Base-by-base conservation (phyloP, 768 basidiomycete species). In the Hypholoma sublateritium region DNA sequence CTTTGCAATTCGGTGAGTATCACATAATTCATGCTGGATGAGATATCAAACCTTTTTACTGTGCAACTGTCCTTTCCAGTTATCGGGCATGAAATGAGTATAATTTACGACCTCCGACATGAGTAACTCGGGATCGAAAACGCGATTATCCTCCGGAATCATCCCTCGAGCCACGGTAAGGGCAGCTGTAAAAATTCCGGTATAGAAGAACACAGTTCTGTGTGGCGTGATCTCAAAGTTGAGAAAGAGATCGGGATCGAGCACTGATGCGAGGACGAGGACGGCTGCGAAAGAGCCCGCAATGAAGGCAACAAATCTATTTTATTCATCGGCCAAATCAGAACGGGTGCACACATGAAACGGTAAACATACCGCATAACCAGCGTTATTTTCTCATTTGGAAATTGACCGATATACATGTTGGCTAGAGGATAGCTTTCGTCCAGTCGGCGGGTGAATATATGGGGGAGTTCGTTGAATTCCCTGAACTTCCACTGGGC, bases 401-500 rank as follows among this genome's bases (percentile, higher is more conserved):
- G 97, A 68, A 97, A 99, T 67, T 98, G 97, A 21, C 93, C 93
- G 59, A 98, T 94, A 69, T 98, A 99, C 80, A 94, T 89, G 69
- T 88, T 94, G 11, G 97, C 91, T 9, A 87, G 75, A 0, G 93
- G 93, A 63, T 95, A 93, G 55, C 92, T 94, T 66, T 92, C 87
- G 61, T 94, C 87, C 46, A 98, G 77, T 50, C 97, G 80, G 46
- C 93, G 80, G 35, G 85, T 80, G 70, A 98, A 99, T 35, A 95
- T 76, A 72, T 99, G 97, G 0, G 94, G 91, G 8, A 99, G 77
- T 67, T 99, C 97, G 69, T 99, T 99, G 79, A 98, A 99, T 69
- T 99, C 97, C 55, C 97, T 83, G 68, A 98, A 98, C 69, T 98
- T 98, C 97, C 97, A 99, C 59, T 93, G 88, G 4, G 95, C 95